Percentiles rank a stretch among this genome's conserved stretches.
These are phyloP conservation scores for Yamadazyma ubonensis DNA, from an alignment of 805 yeast species.

Conservation along the genomic window DNA sequence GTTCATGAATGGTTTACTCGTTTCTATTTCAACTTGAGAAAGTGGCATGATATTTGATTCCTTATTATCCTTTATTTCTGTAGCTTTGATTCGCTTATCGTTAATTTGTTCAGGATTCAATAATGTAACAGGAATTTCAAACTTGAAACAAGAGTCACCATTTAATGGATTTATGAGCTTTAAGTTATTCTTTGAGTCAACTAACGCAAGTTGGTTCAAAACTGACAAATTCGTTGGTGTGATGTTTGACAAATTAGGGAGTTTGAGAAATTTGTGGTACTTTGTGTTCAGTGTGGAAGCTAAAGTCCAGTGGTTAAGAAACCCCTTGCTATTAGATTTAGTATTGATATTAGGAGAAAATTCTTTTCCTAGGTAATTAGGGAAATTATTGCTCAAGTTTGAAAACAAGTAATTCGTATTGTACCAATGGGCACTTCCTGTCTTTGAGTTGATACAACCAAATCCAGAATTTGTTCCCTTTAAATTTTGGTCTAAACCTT, in stretches of 20 bases:
- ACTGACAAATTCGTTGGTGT: neutral
- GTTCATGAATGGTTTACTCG: slow-evolving; percentile 43
- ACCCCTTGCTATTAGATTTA: slow-evolving; percentile 15
- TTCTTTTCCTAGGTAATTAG: slow-evolving; percentile 24
- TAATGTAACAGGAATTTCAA: slow-evolving; percentile 35
- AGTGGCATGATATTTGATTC: slow-evolving; percentile 20
- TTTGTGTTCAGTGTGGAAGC: slow-evolving; percentile 21
- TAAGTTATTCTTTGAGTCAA: slow-evolving; percentile 31
- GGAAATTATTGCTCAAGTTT: slow-evolving; percentile 27
- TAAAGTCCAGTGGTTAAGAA: slow-evolving; percentile 47
- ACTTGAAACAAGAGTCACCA: slow-evolving; percentile 39
- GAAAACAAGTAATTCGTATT: slow-evolving; percentile 43
- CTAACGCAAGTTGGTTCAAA: slow-evolving; percentile 31
- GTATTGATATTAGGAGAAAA: slow-evolving; percentile 7
- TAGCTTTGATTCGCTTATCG: neutral
- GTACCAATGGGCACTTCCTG: slow-evolving; percentile 67
- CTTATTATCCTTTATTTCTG: neutral
- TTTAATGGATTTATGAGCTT: slow-evolving; percentile 37
- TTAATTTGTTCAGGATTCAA: slow-evolving; percentile 9
- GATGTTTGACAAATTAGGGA: slow-evolving; percentile 24
- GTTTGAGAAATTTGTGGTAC: slow-evolving; percentile 21
- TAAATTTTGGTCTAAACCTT: slow-evolving; percentile 10
- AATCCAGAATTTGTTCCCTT: slow-evolving; percentile 40
- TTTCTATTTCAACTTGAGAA: slow-evolving; percentile 56
- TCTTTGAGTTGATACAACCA: slow-evolving; percentile 50